A percentile compares a stretch with the other conserved stretches of the same genome.
These are phyloP conservation scores for Metschnikowia peoriensis DNA, from an alignment of 805 yeast genomes.

Conservation along the genomic window DNA sequence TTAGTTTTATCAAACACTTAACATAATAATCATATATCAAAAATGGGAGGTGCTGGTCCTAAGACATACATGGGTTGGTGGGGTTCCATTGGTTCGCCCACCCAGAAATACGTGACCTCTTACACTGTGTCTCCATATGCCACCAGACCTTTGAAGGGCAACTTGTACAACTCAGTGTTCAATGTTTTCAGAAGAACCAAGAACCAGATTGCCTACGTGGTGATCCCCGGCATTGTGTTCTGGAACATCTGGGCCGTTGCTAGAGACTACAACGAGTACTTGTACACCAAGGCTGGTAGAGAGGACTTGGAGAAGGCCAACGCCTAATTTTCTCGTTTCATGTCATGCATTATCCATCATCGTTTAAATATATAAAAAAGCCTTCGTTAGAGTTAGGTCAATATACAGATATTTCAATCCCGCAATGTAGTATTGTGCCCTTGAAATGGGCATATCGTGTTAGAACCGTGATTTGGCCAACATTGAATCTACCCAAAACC, in stretches of 20 bases:
- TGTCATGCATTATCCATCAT: background rate
- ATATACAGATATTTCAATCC: background rate
- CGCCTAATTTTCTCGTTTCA: constrained; percentile 22
- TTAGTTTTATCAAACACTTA: background rate
- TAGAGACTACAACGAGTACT: constrained; percentile 86
- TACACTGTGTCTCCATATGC: constrained; percentile 94
- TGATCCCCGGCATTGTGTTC: constrained; percentile 74
- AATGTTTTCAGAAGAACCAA: constrained; percentile 93
- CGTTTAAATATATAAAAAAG: background rate
- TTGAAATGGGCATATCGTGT: background rate
- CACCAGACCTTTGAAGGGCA: constrained; percentile 87
- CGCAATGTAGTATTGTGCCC: background rate
- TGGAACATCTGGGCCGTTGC: constrained; percentile 87
- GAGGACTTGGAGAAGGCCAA: constrained; percentile 79
- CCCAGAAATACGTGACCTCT: constrained; percentile 80
- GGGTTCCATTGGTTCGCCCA: constrained; percentile 83
- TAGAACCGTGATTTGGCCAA: too few species aligned
- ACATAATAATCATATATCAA: background rate
- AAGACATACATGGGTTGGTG: constrained; percentile 95
- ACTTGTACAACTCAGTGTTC: constrained; percentile 80
- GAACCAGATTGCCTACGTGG: constrained; percentile 75
- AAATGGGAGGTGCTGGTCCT: constrained; percentile 70
- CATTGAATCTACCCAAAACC: too few species aligned
- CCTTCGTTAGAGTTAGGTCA: background rate
- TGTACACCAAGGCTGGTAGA: constrained; percentile 97